phyloP scores from a whole-genome alignment of 2,329 filamentous ascomycete genomes.

The Aspergillus luchuensis region DNA sequence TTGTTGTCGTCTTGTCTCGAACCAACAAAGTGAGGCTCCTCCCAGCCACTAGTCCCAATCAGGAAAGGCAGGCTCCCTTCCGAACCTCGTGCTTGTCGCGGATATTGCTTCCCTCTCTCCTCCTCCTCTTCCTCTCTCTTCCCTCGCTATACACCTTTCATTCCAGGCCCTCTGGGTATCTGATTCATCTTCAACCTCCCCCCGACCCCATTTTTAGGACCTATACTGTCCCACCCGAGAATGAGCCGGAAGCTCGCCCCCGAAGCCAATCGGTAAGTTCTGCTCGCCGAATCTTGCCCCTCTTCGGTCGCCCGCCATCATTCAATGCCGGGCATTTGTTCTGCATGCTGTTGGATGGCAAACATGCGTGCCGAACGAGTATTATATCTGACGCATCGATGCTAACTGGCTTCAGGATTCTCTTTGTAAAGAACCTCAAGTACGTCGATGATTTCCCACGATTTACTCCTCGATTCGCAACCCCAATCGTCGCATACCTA shows the following conservation, averaged over 20 bases:
- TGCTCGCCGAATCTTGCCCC: conserved; percentile 29
- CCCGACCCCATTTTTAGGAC: conserved; percentile 21
- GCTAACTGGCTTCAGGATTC: conserved; percentile 66
- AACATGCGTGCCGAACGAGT: not conserved
- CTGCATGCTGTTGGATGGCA: not conserved
- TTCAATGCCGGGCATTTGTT: not conserved
- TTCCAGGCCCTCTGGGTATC: conserved; percentile 29
- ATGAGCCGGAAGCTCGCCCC: conserved; percentile 80
- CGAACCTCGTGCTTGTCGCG: conserved; percentile 33
- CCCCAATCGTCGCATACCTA: conserved; percentile 4
- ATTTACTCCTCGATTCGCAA: conserved; percentile 8
- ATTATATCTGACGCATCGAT: not conserved
- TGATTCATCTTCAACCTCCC: conserved; percentile 18
- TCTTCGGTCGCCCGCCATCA: conserved; percentile 18
- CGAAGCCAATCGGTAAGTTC: conserved; percentile 92
- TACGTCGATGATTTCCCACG: conserved; percentile 46
- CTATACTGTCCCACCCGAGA: conserved; percentile 33
- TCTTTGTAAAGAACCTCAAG: conserved; percentile 99
- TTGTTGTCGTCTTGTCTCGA: not conserved
- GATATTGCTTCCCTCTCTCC: conserved; percentile 25
- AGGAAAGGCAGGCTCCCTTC: conserved; percentile 25
- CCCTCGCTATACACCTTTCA: conserved; percentile 19
- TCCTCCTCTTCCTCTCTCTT: conserved; percentile 18
- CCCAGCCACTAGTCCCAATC: conserved; percentile 23
- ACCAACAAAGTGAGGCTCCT: conserved; percentile 24